Evolutionary conservation across 345 rosid species (phyloP), one percentile per base, ranked within the genome.

Genomic region (Cardamine occulta): DNA sequence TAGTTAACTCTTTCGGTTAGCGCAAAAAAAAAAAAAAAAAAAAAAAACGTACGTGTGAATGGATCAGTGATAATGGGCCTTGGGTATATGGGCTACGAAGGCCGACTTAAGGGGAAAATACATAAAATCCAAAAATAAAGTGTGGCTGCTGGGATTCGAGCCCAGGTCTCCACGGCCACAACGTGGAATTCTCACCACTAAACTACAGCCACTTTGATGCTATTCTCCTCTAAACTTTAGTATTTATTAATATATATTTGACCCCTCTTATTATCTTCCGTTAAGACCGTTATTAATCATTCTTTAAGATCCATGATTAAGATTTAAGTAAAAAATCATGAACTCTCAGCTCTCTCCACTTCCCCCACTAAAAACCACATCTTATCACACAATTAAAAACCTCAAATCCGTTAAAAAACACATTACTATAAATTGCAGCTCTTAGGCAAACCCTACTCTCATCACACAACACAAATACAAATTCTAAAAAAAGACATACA

Each of bases 111-210:
- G 37, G 9, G 37, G 6, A 7, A 0, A 31, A 34, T 24, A 24
- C 37, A 34, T 1, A 34, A 7, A 34, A 34, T 34, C 37, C 37
- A 7, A 34, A 34, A 34, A n/a, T n/a, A 26, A 26, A 26, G 2
- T 39, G 44, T 39, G 44, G 44, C 44, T 39, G 88, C 90, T 86
- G 86, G 89, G 88, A 88, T 82, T 89, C 89, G 88, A 89, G 93
- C 96, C 88, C 86, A 80, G 93, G 90, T 88, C 89, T 76, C 89
- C 86, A 88, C 91, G 93, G 89, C 89, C 93, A 88, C 93, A 85
- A 86, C 89, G 88, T 86, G 83, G 87, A 37, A 37, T 55, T 55
- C 60, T 59, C 3, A 59, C 64, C 45, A 59, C 45, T 59, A 23
- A 62, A 62, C 51, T 62, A 39, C 66, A 62, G 32, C 26, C 63